phyloP scores from a whole-genome alignment of 306 rosid genomes.

The Trichosanthes cucumerina region DNA sequence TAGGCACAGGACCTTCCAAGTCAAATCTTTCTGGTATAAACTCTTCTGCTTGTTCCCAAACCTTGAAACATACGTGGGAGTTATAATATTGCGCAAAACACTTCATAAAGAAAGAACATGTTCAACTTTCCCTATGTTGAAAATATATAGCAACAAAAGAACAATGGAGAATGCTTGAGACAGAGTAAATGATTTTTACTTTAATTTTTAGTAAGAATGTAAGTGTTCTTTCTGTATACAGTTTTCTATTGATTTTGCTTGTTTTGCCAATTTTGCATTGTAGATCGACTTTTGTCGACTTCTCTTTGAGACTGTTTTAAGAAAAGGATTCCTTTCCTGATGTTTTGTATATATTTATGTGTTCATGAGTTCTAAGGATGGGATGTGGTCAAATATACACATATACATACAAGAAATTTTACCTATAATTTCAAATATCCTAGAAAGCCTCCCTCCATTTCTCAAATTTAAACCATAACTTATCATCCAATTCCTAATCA shows the following conservation, averaged over 20 bases:
- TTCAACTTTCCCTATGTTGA: not conserved
- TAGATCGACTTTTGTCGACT: not conserved
- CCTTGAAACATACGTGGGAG: slow-evolving; percentile 37
- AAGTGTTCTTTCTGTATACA: not conserved
- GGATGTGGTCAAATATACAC: not conserved
- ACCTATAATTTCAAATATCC: not conserved
- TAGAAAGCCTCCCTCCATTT: not conserved
- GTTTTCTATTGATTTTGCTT: not conserved
- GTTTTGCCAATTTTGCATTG: not conserved
- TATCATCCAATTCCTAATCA: not conserved
- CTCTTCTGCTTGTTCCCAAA: slow-evolving; percentile 93
- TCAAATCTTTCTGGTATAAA: slow-evolving; percentile 86
- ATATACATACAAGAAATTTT: not conserved
- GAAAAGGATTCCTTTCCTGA: not conserved
- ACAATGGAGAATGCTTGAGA: not conserved
- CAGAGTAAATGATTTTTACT: not conserved
- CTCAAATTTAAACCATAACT: not conserved
- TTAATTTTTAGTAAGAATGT: not conserved
- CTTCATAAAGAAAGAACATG: not conserved
- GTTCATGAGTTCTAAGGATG: not conserved
- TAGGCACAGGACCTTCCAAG: slow-evolving; percentile 68
- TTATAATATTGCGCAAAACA: slow-evolving; percentile 7
- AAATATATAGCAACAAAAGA: not conserved
- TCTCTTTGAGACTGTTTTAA: not conserved
- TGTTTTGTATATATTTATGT: not conserved